These are phyloP conservation scores for Hibiscus trionum DNA, from an alignment of 345 rosid genomes.

Conservation along the genomic window DNA sequence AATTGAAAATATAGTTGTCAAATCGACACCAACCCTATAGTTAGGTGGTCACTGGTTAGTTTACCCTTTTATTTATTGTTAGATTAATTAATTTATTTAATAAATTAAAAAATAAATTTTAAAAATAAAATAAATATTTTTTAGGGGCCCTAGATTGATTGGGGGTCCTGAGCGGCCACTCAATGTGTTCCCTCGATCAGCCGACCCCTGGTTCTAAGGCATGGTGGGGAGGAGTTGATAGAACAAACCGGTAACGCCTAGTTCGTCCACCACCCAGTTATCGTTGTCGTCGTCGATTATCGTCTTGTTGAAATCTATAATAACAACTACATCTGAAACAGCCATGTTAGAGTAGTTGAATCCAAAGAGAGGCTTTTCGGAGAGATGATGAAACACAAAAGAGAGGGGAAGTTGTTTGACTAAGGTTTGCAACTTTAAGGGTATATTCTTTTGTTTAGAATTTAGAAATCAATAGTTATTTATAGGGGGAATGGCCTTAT, in stretches of 20 bases:
- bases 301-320: constrained; percentile 82
- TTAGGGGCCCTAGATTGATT: no score
- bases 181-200: no score
- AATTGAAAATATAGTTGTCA: no score
- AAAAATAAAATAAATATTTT: no score
- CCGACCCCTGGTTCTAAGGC: constrained; percentile 51
- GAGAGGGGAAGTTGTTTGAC: background rate
- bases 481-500: background rate
- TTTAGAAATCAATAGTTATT: background rate
- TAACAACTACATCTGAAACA: constrained; percentile 40
- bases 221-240: constrained; percentile 74
- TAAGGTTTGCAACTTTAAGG: constrained; percentile 29
- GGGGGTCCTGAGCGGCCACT: no score
- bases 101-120: no score
- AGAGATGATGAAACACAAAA: no score
- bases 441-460: no score
- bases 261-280: constrained; percentile 66
- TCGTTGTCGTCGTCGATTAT: constrained; percentile 81
- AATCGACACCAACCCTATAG: no score
- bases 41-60: no score
- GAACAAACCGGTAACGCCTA: constrained; percentile 66
- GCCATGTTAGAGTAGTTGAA: background rate
- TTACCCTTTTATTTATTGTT: no score
- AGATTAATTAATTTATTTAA: no score
- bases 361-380: background rate